Conservation (phyloP, 1,139 yeast species). For the Geotrichum siamense region DNA sequence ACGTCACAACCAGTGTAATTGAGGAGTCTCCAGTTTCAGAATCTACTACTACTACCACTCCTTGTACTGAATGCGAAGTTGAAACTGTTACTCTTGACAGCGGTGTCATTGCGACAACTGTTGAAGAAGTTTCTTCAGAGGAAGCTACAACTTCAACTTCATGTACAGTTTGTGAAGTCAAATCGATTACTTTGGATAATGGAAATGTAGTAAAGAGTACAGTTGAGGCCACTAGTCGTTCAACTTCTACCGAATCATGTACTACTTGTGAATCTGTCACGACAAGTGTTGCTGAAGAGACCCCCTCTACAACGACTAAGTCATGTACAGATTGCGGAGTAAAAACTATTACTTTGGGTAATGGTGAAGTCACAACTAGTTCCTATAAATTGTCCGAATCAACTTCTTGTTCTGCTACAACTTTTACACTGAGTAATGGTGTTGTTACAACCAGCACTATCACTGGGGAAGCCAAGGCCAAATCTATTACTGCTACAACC, state of each 20-base stretch:
- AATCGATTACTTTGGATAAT: background rate
- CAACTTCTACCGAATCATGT: too few species aligned
- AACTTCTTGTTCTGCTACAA: background rate
- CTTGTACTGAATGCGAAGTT: too few species aligned
- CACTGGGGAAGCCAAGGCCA: background rate
- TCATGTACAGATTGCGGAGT: background rate
- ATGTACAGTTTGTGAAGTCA: background rate
- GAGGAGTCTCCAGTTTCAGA: background rate
- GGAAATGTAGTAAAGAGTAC: background rate
- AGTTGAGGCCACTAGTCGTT: too few species aligned
- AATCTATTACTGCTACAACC: background rate
- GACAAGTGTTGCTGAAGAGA: too few species aligned
- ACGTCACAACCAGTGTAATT: background rate
- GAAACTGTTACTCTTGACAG: background rate
- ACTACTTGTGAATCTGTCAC: too few species aligned
- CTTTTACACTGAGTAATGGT: background rate
- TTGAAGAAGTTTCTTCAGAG: background rate
- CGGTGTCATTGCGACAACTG: background rate
- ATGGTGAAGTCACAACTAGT: background rate
- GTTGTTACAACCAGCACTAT: background rate
- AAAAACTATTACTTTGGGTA: background rate
- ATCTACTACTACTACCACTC: background rate
- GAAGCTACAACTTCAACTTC: background rate
- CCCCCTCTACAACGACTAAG: background rate
- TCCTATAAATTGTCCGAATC: background rate